Evolutionary conservation across 768 basidiomycete species (phyloP).

Genomic region (Boletus coccyginus): DNA sequence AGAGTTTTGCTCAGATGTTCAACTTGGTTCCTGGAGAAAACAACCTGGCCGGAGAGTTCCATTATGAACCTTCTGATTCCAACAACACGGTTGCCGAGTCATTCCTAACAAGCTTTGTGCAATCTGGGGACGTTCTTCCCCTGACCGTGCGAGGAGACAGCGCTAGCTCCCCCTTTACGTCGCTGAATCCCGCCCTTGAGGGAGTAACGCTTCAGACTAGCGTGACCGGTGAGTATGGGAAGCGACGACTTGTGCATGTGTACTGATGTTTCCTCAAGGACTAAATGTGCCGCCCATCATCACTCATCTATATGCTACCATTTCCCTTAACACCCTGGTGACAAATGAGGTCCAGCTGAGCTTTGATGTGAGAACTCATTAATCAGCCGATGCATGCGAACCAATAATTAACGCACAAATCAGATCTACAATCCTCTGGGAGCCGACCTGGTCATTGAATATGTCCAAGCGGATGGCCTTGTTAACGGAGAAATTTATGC

Average conservation of each 20-base stretch:
- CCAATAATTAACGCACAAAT: slow-evolving; percentile 1
- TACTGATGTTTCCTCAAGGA: slow-evolving; percentile 21
- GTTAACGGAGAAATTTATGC: slow-evolving; percentile 56
- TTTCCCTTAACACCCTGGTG: slow-evolving; percentile 48
- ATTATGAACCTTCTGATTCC: slow-evolving; percentile 60
- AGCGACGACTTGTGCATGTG: background rate
- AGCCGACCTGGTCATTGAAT: slow-evolving; percentile 53
- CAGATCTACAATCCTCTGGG: slow-evolving; percentile 56
- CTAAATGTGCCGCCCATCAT: slow-evolving; percentile 57
- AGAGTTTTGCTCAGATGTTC: slow-evolving; percentile 41
- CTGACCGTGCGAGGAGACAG: slow-evolving; percentile 60
- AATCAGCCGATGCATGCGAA: background rate
- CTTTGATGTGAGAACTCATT: slow-evolving; percentile 47
- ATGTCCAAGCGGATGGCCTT: slow-evolving; percentile 54
- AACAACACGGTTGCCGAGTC: slow-evolving; percentile 63
- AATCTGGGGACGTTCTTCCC: slow-evolving; percentile 44
- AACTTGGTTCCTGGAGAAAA: slow-evolving; percentile 59
- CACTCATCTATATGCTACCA: slow-evolving; percentile 51
- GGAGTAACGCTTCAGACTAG: slow-evolving; percentile 50
- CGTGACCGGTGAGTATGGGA: slow-evolving; percentile 39
- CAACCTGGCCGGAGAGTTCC: slow-evolving; percentile 55
- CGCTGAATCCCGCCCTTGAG: slow-evolving; percentile 53
- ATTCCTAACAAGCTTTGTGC: slow-evolving; percentile 61
- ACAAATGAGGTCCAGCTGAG: slow-evolving; percentile 51
- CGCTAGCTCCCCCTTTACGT: slow-evolving; percentile 58